These are phyloP conservation scores for Fraxinus platypoda DNA, from an alignment of 305 asterid genomes.

Conservation along the genomic window DNA sequence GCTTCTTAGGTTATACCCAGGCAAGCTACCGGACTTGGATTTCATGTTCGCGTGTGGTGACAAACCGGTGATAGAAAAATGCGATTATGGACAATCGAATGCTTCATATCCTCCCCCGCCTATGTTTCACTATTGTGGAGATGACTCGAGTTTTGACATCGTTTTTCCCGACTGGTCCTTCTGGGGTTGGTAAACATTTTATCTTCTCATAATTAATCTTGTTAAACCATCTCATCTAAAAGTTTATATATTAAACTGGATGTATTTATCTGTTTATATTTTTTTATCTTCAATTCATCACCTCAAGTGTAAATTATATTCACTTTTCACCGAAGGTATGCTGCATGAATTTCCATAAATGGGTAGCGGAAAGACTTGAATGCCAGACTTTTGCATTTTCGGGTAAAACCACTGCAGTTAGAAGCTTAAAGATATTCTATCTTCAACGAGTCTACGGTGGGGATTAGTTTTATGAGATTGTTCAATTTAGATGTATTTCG, in stretches of 20 bases:
- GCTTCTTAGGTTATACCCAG: constrained; percentile 76
- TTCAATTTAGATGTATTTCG: not conserved
- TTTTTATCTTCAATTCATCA: not conserved
- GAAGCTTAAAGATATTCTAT: not conserved
- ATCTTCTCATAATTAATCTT: not conserved
- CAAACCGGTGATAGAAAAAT: constrained; percentile 44
- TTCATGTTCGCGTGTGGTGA: constrained; percentile 66
- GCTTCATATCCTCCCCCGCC: constrained; percentile 56
- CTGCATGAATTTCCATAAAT: too few species aligned
- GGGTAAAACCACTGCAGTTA: not conserved
- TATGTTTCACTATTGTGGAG: constrained; percentile 68
- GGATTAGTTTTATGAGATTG: not conserved
- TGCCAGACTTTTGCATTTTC: not conserved
- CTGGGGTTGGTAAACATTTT: constrained; percentile 92
- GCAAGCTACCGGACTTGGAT: constrained; percentile 65
- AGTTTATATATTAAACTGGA: not conserved
- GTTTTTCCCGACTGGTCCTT: constrained; percentile 95
- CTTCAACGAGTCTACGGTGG: not conserved
- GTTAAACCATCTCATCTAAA: not conserved
- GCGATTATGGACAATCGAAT: constrained; percentile 21
- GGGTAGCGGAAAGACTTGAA: too few species aligned
- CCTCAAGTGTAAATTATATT: not conserved
- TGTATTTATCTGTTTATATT: not conserved
- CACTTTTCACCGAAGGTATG: not conserved
- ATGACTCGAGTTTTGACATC: constrained; percentile 55